Evolutionary conservation across 345 rosid genomes (phyloP), one percentile per base, ranked within the genome.

Genomic region (Salix koriyanagi): DNA sequence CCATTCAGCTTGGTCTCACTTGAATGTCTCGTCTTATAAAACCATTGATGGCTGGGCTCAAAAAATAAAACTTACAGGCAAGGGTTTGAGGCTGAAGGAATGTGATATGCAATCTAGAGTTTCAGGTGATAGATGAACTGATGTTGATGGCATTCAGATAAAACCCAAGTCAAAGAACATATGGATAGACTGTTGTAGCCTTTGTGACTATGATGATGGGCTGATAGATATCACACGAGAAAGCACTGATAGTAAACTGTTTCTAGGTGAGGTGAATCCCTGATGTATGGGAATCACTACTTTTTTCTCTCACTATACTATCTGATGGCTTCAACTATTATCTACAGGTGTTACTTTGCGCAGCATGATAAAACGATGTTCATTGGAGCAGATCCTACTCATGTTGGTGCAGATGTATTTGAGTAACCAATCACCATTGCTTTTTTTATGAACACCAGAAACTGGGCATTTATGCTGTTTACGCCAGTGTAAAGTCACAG

Each of bases 31-130:
- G 15, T 96, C 99, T 64, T 89, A 90, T 75, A 96, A 92, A 89
- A 96, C 97, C 76, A 88, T 96, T 32, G 99, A 96, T 83, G 99
- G 98, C 23, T 89, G 98, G 54, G 98, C 96, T 21, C 98, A 90
- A 73, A 83, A 88, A 80, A 88, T 96, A 73, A 94, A 92, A 79
- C 79, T 96, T 72, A 90, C 93, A 0, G 97, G 98, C 46, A 94
- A 96, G 82, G 98, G 99, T n/a, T 74, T 94, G 80, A 88, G 97
- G 85, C 82, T 94, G 56, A 91, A 91, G 88, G 90, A 92, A 76
- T 90, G 97, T 28, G 96, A 92, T 96, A 16, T 94, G 97, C 83
- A 96, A 96, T 81, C 85, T 92, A 65, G 94, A 92, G 80, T 89
- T 96, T 13, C 92, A 83, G 97, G 97, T 0, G 98, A 98, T 67